Base-by-base conservation (phyloP, 2,329 filamentous ascomycete genomes). In the Cladosporium austrohemisphaericum region DNA sequence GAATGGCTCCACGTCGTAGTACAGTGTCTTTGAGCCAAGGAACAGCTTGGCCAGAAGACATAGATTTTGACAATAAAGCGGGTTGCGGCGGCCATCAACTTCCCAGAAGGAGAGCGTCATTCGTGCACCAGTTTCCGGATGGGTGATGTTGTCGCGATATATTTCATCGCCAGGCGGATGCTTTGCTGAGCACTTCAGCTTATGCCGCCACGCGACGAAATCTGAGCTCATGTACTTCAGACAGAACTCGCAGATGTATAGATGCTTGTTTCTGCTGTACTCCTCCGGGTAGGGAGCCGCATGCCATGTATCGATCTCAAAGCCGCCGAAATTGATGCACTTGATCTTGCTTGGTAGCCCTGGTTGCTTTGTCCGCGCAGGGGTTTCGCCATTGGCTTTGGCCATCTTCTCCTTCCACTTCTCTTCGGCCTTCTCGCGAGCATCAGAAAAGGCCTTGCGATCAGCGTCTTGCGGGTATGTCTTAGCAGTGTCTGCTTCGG, bases 171-270 rank as follows among this genome's bases (percentile, higher is more conserved):
- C 93, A 0, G 94, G 94, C 3, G 93, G 94, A 63, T 97, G 91
- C 67, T 97, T 97, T 28, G 90, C 90, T 5, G 89, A 87, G 60
- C 93, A 98, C 73, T 98, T 98, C 60, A 77, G 69, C 69, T 97
- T 97, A 70, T 98, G 93, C 46, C 93, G 82, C 89, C 92, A 97
- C 11, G 93, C 92, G 22, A 98, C 93, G 62, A 95, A 97, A 66
- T 96, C 92, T 14, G 93, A 97, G 68, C 94, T 95, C 90, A 98
- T 96, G 72, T 98, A 98, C 71, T 97, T 98, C 52, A 98, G 76
- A 66, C 93, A 98, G 68, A 97, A 98, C 68, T 98, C 94, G 76
- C 93, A 98, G 55, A 98, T 97, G 70, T 95, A 97, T n/a, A 98
- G 79, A 29, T 95, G 87, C 23, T 88, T 85, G 65, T 98, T 97